Conservation (phyloP, 2,329 filamentous ascomycete species). For the Elsinoe batatas region DNA sequence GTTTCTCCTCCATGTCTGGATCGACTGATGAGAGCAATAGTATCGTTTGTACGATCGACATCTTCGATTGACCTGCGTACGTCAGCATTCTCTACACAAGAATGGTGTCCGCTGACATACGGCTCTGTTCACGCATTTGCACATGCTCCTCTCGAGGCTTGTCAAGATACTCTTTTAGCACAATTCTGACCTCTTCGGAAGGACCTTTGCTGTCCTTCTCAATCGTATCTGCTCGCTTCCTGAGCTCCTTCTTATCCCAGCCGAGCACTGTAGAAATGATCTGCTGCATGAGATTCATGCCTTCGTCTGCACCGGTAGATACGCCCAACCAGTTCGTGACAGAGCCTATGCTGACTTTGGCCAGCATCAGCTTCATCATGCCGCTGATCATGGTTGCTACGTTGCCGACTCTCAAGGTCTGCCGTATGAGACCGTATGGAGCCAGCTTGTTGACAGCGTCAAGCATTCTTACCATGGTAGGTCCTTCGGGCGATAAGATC, state of each 20-base stretch:
- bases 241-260: constrained; percentile 64
- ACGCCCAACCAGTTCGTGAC: constrained; percentile 72
- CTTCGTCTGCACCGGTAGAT: constrained; percentile 61
- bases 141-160: constrained; percentile 49
- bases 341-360: constrained; percentile 65
- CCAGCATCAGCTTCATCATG: constrained; percentile 61
- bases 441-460: constrained; percentile 57
- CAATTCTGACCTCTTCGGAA: constrained; percentile 50
- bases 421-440: constrained; percentile 63
- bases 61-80: constrained; percentile 27
- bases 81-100: neutral
- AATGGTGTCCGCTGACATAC: constrained; percentile 20
- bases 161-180: constrained; percentile 47
- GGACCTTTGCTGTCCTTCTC: constrained; percentile 52
- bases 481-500: constrained; percentile 63
- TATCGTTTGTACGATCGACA: constrained; percentile 60
- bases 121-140: constrained; percentile 47
- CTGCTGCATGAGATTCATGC: constrained; percentile 69
- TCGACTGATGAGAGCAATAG: constrained; percentile 43
- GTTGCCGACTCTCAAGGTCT: constrained; percentile 67
- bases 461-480: constrained; percentile 60
- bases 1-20: constrained; percentile 43
- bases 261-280: constrained; percentile 64
- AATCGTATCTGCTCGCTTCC: constrained; percentile 53
- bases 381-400: constrained; percentile 72